These are phyloP conservation scores for Scheffersomyces lignosus DNA, from an alignment of 805 yeast species.

Conservation along the genomic window DNA sequence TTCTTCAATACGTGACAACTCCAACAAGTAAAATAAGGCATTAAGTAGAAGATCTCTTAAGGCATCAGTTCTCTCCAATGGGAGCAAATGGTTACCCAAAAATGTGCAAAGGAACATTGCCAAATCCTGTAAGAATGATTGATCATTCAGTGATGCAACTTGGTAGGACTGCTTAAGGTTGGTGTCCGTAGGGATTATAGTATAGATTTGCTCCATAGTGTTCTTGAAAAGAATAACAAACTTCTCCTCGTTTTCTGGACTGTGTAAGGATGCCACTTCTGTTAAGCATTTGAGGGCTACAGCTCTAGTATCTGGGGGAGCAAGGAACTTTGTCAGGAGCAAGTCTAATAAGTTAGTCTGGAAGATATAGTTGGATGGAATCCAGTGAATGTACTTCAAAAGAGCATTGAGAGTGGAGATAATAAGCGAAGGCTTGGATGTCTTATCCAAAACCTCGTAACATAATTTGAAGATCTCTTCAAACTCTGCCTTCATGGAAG, in stretches of 20 bases:
- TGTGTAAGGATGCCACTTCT: constrained; percentile 74
- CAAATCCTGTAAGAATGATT: constrained; percentile 91
- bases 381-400: constrained; percentile 89
- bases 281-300: constrained; percentile 89
- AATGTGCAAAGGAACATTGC: constrained; percentile 91
- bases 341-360: constrained; percentile 79
- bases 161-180: constrained; percentile 73
- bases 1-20: constrained; percentile 87
- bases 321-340: constrained; percentile 73
- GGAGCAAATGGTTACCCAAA: constrained; percentile 66
- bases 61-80: constrained; percentile 56
- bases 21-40: constrained; percentile 79
- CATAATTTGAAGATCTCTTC: constrained; percentile 92
- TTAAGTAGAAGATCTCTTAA: constrained; percentile 60
- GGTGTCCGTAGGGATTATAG: constrained; percentile 69
- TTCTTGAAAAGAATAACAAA: constrained; percentile 69
- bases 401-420: constrained; percentile 82
- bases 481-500: constrained; percentile 85
- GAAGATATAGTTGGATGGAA: constrained; percentile 85
- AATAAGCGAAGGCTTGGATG: constrained; percentile 79
- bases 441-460: constrained; percentile 88
- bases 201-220: constrained; percentile 67
- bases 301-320: constrained; percentile 77
- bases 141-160: constrained; percentile 77
- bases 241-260: constrained; percentile 53